Evolutionary conservation across 768 basidiomycete genomes (phyloP).

Genomic region (Xerocomellus chrysenteron): DNA sequence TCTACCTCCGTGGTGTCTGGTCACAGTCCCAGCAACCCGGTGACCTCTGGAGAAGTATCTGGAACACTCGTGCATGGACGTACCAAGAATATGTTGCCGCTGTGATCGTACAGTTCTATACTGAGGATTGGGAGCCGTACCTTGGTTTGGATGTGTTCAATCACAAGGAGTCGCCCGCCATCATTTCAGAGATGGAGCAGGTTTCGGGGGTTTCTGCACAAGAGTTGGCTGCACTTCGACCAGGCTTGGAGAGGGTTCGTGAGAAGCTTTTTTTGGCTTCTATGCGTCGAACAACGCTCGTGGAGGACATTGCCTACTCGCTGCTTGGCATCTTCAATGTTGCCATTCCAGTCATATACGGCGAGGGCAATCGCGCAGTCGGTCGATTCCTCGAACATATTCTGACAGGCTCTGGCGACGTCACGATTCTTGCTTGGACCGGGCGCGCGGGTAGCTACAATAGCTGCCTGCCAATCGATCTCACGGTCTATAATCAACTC

Average conservation of each 20-base stretch:
- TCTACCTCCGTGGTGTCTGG: constrained; percentile 2
- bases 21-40: neutral
- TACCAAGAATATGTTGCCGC: constrained; percentile 13
- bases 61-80: constrained; percentile 12
- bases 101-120: constrained; percentile 1
- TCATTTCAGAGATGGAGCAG: constrained; percentile 1
- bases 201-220: neutral
- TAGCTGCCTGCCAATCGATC: constrained; percentile 7
- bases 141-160: neutral
- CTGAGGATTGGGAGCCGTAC: constrained; percentile 12
- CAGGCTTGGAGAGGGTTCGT: neutral
- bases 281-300: constrained; percentile 4
- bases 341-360: constrained; percentile 11
- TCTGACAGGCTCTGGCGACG: neutral
- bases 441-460: neutral
- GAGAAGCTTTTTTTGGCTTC: constrained; percentile 16
- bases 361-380: neutral
- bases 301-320: constrained; percentile 17
- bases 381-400: neutral
- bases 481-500: neutral
- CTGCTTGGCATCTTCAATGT: constrained; percentile 12
- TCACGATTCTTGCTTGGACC: neutral
- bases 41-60: neutral
- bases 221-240: neutral
- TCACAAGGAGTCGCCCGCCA: constrained; percentile 5